phyloP scores from a whole-genome alignment of 2,329 filamentous ascomycete species.

The Trichoderma sp. region DNA sequence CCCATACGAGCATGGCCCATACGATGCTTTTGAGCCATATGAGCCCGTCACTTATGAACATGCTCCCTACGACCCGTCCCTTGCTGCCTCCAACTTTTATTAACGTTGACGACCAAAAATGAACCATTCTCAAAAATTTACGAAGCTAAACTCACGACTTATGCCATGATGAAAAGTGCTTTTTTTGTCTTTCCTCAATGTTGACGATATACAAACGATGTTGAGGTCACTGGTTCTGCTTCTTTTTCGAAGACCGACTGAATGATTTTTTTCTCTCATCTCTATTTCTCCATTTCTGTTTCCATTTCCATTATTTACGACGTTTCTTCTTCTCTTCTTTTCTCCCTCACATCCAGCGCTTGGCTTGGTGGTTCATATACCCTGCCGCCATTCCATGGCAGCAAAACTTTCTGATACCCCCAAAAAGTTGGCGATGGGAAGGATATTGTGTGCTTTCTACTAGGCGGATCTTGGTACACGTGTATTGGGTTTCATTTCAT shows the following conservation, averaged over 20 bases:
- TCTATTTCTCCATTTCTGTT: neutral
- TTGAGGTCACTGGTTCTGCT: constrained; percentile 23
- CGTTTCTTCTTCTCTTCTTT: constrained; percentile 3
- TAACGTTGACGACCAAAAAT: constrained; percentile 32
- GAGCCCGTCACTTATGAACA: constrained; percentile 20
- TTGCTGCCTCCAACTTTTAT: constrained; percentile 31
- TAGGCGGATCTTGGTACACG: constrained; percentile 16
- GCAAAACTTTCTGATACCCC: constrained; percentile 39
- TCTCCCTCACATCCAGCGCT: constrained; percentile 20
- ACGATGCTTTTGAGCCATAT: constrained; percentile 10
- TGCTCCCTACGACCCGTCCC: constrained; percentile 31
- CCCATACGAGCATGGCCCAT: constrained; percentile 23
- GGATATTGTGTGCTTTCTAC: constrained; percentile 25
- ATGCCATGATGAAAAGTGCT: constrained; percentile 2
- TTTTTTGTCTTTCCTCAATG: constrained; percentile 25
- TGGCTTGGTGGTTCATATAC: constrained; percentile 29
- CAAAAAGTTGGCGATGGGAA: constrained; percentile 30
- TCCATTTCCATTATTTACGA: constrained; percentile 17
- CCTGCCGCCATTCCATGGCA: constrained; percentile 24
- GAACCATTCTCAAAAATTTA: constrained; percentile 22
- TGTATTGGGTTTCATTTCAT: constrained; percentile 13
- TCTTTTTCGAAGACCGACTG: neutral
- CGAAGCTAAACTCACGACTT: constrained; percentile 11
- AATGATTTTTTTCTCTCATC: neutral
- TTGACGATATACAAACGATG: constrained; percentile 10